These are phyloP conservation scores for Lactuca saligna DNA, from an alignment of 129 eudicot species.

Conservation along the genomic window DNA sequence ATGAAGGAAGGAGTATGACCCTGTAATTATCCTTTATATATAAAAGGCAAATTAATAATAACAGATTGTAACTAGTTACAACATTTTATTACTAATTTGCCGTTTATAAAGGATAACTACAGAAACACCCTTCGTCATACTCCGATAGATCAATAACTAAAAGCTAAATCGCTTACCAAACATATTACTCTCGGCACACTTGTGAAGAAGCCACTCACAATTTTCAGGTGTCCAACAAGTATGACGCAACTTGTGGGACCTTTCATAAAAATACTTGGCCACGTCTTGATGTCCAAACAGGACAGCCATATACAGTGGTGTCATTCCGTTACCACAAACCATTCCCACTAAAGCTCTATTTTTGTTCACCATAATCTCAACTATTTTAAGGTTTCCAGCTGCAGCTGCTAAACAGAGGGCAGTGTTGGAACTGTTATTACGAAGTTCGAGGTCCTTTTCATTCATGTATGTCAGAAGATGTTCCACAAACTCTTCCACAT, in stretches of 20 bases:
- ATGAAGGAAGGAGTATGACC: too few relatives aligned
- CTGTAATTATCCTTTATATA: too few relatives aligned
- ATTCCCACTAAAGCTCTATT: slow-evolving; percentile 20
- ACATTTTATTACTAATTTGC: too few relatives aligned
- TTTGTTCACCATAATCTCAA: slow-evolving; percentile 18
- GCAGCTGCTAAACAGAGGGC: slow-evolving; percentile 42
- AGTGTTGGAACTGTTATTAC: slow-evolving; percentile 31
- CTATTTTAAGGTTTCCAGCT: slow-evolving; percentile 25
- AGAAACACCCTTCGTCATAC: too few relatives aligned
- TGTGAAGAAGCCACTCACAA: slow-evolving; percentile 24
- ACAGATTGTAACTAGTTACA: too few relatives aligned
- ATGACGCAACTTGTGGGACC: neutral
- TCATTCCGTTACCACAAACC: slow-evolving; percentile 11
- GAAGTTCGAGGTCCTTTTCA: slow-evolving; percentile 24
- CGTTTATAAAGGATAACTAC: too few relatives aligned
- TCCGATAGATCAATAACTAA: neutral
- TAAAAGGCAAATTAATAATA: too few relatives aligned
- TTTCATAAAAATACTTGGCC: slow-evolving; percentile 24
- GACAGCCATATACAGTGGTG: neutral
- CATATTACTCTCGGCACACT: slow-evolving; percentile 17
- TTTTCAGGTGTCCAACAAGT: slow-evolving; percentile 24
- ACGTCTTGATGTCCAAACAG: slow-evolving; percentile 27
- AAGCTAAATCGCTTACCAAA: slow-evolving; percentile 26
- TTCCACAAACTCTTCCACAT: slow-evolving; percentile 22
- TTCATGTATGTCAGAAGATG: slow-evolving; percentile 17